Evolutionary conservation across 2,329 filamentous ascomycete genomes (phyloP), one percentile per base, ranked within the genome.

Genomic region (Penicillium sp.): DNA sequence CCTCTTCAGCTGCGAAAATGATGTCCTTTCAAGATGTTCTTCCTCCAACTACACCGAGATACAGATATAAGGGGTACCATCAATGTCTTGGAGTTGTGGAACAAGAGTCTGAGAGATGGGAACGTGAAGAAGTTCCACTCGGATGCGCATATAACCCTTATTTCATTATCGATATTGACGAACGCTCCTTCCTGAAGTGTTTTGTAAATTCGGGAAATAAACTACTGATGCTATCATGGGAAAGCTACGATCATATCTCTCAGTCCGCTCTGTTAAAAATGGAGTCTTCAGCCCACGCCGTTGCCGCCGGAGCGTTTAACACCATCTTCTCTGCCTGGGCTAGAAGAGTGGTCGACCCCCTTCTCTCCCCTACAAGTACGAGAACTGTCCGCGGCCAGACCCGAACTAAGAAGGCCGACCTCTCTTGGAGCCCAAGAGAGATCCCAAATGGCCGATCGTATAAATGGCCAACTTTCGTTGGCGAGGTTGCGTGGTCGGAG

Each of bases 381-480:
- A 30, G 25, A 5, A 7, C 10, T 22, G 26, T 58, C 51, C 31
- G 47, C n/a, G 43, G 42, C 2, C 4, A n/a, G 9, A 48, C 17
- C 9, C 16, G 16, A 1, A 47, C 17, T 31, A 58, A 58, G 17
- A 50, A 7, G 28, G 30, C 41, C 8, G 55, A 50, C 36, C 41
- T 50, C 5, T 48, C 53, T 6, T 59, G 36, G 41, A 36, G 16
- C 36, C 56, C 47, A 17, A 12, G 1, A 9, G 28, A 58, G 2
- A 33, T 58, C 31, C 51, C 56, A n/a, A n/a, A n/a, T 42, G 28
- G 33, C 28, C 26, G 40, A 50, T 43, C 44, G 10, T 26, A 36
- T 9, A 55, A 59, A 17, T 59, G 54, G 43, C 50, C 57, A 54
- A 57, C 38, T 49, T 31, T 59, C 9, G 50, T 48, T 51, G 50